Evolutionary conservation across 768 basidiomycete species (phyloP).

Genomic region (Mycena olivaceomarginata): DNA sequence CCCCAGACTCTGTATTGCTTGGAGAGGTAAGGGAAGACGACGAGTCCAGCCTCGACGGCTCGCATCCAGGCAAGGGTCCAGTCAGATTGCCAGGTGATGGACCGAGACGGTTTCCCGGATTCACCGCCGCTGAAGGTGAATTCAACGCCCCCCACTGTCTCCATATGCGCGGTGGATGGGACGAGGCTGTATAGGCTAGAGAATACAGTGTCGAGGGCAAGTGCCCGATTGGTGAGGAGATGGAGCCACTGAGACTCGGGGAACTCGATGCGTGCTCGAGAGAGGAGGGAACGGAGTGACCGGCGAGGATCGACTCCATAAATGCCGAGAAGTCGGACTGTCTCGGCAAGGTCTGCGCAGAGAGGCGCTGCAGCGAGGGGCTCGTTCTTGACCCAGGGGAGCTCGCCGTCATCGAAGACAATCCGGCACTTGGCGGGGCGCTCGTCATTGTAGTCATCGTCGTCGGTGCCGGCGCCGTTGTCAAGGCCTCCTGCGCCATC

Average conservation of each 20-base stretch:
- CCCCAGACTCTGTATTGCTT: background rate
- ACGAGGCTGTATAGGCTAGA: background rate
- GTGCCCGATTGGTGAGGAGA: conserved; percentile 5
- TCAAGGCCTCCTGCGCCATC: too few species aligned
- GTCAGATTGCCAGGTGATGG: background rate
- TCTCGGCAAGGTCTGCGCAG: too few species aligned
- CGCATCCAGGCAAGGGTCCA: conserved; percentile 12
- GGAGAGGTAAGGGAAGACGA: conserved; percentile 1
- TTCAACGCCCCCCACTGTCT: background rate
- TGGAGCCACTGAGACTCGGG: background rate
- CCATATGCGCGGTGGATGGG: background rate
- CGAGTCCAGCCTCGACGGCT: background rate
- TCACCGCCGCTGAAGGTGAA: background rate
- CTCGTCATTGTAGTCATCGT: too few species aligned
- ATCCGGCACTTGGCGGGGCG: too few species aligned
- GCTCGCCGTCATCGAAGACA: too few species aligned
- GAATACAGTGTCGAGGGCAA: conserved; percentile 10
- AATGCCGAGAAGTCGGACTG: too few species aligned
- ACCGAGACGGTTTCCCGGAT: background rate
- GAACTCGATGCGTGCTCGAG: too few species aligned
- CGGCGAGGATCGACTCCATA: too few species aligned
- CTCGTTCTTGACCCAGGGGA: too few species aligned
- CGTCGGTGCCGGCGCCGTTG: too few species aligned
- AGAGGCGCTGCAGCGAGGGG: too few species aligned
- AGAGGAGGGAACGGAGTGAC: too few species aligned